These are phyloP conservation scores for Eucalyptus polybractea DNA, from an alignment of 345 rosid genomes.

Conservation along the genomic window DNA sequence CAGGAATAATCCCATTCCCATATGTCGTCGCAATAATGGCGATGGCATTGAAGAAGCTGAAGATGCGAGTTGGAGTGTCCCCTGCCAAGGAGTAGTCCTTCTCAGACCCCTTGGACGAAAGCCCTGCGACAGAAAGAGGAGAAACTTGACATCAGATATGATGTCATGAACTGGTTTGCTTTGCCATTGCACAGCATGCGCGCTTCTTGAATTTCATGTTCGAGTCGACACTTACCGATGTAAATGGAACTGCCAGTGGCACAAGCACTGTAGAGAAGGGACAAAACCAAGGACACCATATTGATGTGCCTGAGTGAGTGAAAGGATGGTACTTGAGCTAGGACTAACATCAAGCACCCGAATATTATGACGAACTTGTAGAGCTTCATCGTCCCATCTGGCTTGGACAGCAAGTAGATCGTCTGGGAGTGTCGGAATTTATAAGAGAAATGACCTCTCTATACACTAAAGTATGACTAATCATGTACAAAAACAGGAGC, in stretches of 20 bases:
- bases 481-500: background rate
- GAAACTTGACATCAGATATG: background rate
- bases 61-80: conserved; percentile 19
- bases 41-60: conserved; percentile 68
- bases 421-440: conserved; percentile 15
- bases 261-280: conserved; percentile 64
- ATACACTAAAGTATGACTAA: background rate
- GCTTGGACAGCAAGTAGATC: conserved; percentile 38
- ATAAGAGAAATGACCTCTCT: background rate
- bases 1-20: conserved; percentile 88
- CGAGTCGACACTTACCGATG: conserved; percentile 27
- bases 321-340: conserved; percentile 80
- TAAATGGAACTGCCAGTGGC: conserved; percentile 52
- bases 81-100: conserved; percentile 56
- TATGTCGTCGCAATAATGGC: conserved; percentile 72
- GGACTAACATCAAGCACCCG: conserved; percentile 53
- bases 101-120: conserved; percentile 28
- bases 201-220: background rate
- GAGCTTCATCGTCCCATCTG: conserved; percentile 59
- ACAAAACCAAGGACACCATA: conserved; percentile 42
- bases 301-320: conserved; percentile 40
- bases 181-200: background rate
- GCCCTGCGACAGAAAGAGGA: conserved; percentile 13
- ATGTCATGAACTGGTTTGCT: background rate
- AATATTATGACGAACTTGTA: conserved; percentile 58